These are phyloP conservation scores for Cutaneotrichosporon sp. DNA, from an alignment of 1,284 basidiomycete species.

Conservation along the genomic window DNA sequence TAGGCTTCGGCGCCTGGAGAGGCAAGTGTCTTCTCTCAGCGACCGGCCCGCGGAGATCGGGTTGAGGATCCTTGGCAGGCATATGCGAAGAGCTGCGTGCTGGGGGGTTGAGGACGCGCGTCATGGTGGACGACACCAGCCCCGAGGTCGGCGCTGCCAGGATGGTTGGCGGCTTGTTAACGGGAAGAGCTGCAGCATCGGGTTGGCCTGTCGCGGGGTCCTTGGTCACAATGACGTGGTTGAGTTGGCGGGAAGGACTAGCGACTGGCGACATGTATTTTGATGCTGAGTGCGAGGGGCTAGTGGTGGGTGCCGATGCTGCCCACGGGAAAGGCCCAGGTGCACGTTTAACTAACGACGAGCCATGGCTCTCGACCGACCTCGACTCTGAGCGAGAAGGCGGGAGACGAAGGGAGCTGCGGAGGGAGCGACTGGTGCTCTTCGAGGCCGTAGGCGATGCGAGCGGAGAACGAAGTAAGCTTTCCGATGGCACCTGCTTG, in stretches of 20 bases:
- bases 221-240: too few relatives aligned
- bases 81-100: not conserved
- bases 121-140: not conserved
- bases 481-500: not conserved
- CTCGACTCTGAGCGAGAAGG: too few relatives aligned
- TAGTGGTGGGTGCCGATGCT: not conserved
- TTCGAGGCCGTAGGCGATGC: not conserved
- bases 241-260: too few relatives aligned
- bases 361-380: too few relatives aligned
- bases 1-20: not conserved
- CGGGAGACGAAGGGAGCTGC: not conserved
- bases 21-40: not conserved
- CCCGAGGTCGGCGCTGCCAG: not conserved
- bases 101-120: not conserved
- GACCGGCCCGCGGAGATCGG: too few relatives aligned
- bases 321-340: not conserved
- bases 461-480: not conserved
- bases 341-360: not conserved
- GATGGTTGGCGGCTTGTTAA: too few relatives aligned
- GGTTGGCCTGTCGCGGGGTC: not conserved
- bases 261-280: too few relatives aligned
- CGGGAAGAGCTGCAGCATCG: too few relatives aligned
- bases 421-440: not conserved
- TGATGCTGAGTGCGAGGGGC: not conserved
- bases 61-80: too few relatives aligned